Evolutionary conservation across 768 basidiomycete species (phyloP), one percentile per base, ranked within the genome.

Genomic region (Rubroboletus pulcherrimus): DNA sequence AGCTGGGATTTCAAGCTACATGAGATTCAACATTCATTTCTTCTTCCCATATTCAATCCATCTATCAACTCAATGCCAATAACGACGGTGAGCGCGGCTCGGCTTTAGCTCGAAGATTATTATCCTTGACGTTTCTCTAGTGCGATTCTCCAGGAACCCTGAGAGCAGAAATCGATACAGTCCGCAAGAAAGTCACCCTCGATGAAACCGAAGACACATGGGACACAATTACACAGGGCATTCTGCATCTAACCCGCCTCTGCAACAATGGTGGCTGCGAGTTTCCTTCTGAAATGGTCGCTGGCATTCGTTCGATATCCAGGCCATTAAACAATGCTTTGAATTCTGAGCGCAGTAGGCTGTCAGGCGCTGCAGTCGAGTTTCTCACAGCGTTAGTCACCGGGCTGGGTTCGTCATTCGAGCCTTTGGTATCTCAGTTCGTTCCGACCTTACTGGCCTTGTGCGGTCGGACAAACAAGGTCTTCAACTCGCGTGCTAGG

Each of bases 181-280:
- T 81, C 21, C 77, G 77, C 54, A 67, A 74, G 59, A 66, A 73
- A 24, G 57, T 81, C 19, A 64, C 73, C 51, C 73, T 81, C 14
- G 64, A 76, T 34, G 91, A 93, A 69, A 82, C 87, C 4, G 91
- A 93, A 66, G 89, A 93, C 30, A 82, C 82, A 14, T 93, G 91
- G 91, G 87, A 91, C 53, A 75, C 70, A 17, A 87, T 92, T 45
- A 69, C 78, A 3, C 74, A 78, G 35, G 77, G 77, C 5, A 64
- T 90, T 48, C 53, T 63, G 21, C 67, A 73, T 14, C 68, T 91
- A 21, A 75, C 75, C 2, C 66, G 71, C 6, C 66, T 86, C 6
- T 81, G 77, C 58, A 76, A 77, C 35, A 77, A 80, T 49, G 82
- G 80, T 24, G 83, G 75, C 17, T 78, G 75, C 60, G 79, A 82